Evolutionary conservation across 164 flowering plant genomes (phyloP), one percentile per base, ranked within the genome.

Genomic region (Cinnamomum micranthum): DNA sequence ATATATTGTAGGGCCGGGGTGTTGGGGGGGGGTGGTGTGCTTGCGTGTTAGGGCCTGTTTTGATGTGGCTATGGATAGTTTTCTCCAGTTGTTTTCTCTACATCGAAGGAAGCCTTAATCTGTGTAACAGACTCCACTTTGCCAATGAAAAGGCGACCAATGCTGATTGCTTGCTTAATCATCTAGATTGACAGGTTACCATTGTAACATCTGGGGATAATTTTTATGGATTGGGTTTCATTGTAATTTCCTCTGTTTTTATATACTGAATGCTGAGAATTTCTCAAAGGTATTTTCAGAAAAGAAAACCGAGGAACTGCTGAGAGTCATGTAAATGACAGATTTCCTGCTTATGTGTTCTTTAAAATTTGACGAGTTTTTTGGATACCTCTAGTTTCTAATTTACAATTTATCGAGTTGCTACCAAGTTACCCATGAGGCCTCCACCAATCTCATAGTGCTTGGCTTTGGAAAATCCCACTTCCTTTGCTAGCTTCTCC

Each of bases 381-480:
- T 55, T 15, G 60, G 17, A 20, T 14, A 3, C 19, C 60, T 1
- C 60, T 55, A 55, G n/a, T 55, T 55, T 15, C 17, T 55, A 15
- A 20, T 17, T 55, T 15, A 55, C 60, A 55, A 28, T 22, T 79
- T 86, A 92, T n/a, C 87, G 83, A 4, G 82, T 88, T 58, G 92
- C 96, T 20, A 95, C 96, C 59, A 95, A 81, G 81, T 82, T 90
- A 7, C 99, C 99, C 96, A 92, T 88, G 69, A 92, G 86, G 75
- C 97, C 96, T 78, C 90, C 93, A 76, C 87, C 86, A 73, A 91
- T 84, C 83, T 91, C 94, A 69, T 84, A 91, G 81, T 87, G 89
- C 72, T 78, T 89, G 75, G 90, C 94, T 35, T 47, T 69, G n/a
- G 91, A 86, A 85, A 93, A 95, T 68, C 98, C 97, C n/a, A 80